phyloP scores from a whole-genome alignment of 2,329 filamentous ascomycete species.

The Epichloe elymi region DNA sequence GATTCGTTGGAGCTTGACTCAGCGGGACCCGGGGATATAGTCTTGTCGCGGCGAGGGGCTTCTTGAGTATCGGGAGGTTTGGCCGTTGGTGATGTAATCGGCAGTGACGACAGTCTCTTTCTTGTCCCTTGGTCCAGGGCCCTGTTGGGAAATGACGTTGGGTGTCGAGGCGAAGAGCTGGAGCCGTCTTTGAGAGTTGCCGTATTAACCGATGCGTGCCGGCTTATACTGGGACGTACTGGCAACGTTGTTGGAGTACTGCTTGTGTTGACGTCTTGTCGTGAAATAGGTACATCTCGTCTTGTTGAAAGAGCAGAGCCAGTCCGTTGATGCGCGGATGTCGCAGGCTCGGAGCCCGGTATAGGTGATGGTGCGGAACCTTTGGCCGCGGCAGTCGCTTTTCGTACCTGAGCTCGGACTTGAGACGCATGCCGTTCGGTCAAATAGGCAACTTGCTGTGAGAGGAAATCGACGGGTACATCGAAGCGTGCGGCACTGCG shows the following conservation, averaged over 20 bases:
- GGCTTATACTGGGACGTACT: conserved; percentile 31
- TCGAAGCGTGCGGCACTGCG: conserved; percentile 60
- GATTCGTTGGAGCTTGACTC: conserved; percentile 27
- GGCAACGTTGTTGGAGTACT: conserved; percentile 30
- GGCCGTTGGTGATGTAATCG: conserved; percentile 18
- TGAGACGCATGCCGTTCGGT: conserved; percentile 85
- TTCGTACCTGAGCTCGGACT: conserved; percentile 80
- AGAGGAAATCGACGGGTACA: conserved; percentile 75
- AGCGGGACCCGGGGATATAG: conserved; percentile 22
- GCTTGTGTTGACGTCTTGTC: conserved; percentile 31
- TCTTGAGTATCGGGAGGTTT: conserved; percentile 13
- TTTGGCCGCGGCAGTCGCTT: conserved; percentile 46
- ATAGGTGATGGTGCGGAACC: conserved; percentile 45
- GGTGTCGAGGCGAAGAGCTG: conserved; percentile 13
- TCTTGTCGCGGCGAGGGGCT: conserved; percentile 11
- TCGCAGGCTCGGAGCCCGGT: conserved; percentile 33
- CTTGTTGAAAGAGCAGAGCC: conserved; percentile 43
- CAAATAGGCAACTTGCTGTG: conserved; percentile 87
- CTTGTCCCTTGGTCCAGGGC: conserved; percentile 18
- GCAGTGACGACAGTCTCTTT: conserved; percentile 31
- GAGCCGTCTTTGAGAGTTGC: conserved; percentile 25
- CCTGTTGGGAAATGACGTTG: conserved; percentile 11
- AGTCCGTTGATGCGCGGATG: conserved; percentile 26
- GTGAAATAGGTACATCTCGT: conserved; percentile 40
- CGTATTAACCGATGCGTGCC: conserved; percentile 35